A percentile compares a stretch with the other conserved stretches of the same genome.
These are phyloP conservation scores for Chimonanthus praecox DNA, from an alignment of 164 flowering plant genomes.

Conservation along the genomic window DNA sequence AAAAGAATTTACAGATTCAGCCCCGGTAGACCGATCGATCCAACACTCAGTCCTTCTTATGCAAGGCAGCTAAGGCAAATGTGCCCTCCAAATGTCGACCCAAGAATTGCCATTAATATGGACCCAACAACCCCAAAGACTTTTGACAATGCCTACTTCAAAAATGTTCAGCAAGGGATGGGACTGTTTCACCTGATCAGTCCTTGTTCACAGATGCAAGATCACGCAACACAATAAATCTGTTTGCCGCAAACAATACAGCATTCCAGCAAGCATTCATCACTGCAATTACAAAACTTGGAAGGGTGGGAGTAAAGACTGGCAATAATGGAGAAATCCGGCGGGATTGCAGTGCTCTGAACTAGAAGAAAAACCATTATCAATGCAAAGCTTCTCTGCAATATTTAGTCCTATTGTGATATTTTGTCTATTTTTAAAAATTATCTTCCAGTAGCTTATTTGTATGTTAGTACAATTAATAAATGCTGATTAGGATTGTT, in stretches of 20 bases:
- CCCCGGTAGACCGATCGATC: conserved; percentile 22
- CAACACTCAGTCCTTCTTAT: conserved; percentile 28
- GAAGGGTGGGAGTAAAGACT: conserved; percentile 39
- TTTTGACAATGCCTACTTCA: conserved; percentile 29
- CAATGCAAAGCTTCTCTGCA: not conserved
- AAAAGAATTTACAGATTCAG: conserved; percentile 33
- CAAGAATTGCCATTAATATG: conserved; percentile 35
- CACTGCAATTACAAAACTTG: conserved; percentile 43
- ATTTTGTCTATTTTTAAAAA: too few relatives aligned
- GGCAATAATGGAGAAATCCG: conserved; percentile 42
- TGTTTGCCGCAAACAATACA: conserved; percentile 27
- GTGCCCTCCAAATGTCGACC: conserved; percentile 45
- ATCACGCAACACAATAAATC: conserved; percentile 22
- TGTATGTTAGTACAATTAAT: too few relatives aligned
- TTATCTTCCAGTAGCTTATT: too few relatives aligned
- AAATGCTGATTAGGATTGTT: too few relatives aligned
- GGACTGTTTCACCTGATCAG: conserved; percentile 33
- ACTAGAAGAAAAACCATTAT: not conserved
- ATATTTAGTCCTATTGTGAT: too few relatives aligned
- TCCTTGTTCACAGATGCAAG: conserved; percentile 30
- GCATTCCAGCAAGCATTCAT: conserved; percentile 32
- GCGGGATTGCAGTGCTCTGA: conserved; percentile 25
- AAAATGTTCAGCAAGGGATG: conserved; percentile 28
- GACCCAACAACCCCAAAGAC: conserved; percentile 32
- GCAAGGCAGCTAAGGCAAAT: conserved; percentile 26